phyloP scores from a whole-genome alignment of 306 rosid species.

The Arachis hypogaea region DNA sequence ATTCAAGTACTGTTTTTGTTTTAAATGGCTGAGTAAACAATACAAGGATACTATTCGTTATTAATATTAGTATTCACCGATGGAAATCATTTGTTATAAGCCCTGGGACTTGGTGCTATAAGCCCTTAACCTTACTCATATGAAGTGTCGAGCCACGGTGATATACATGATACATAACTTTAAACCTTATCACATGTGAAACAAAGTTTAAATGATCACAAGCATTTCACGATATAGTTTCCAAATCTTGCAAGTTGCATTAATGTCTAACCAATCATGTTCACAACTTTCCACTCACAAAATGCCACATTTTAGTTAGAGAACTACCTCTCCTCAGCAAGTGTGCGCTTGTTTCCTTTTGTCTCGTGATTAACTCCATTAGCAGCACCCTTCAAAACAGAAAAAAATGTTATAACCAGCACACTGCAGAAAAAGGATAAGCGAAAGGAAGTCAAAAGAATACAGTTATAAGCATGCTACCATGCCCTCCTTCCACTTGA shows the following conservation, averaged over 20 bases:
- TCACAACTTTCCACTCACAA: background rate
- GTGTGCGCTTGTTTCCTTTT: slow-evolving; percentile 61
- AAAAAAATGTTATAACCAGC: slow-evolving; percentile 22
- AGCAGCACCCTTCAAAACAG: slow-evolving; percentile 52
- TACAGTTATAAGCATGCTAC: slow-evolving; percentile 38
- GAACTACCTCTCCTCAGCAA: slow-evolving; percentile 56
- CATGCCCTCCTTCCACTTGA: slow-evolving; percentile 77
- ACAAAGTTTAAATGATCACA: background rate
- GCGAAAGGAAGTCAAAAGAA: background rate
- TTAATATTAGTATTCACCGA: too few species aligned
- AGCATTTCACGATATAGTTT: background rate
- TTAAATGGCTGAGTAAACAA: background rate
- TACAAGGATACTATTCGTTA: too few species aligned
- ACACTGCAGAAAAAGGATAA: background rate
- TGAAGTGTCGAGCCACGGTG: background rate
- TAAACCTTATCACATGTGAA: background rate
- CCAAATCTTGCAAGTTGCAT: background rate
- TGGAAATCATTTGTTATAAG: background rate
- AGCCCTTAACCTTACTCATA: background rate
- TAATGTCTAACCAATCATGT: background rate
- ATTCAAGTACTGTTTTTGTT: background rate
- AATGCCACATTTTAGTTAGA: background rate
- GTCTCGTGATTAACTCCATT: slow-evolving; percentile 58
- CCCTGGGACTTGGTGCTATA: background rate
- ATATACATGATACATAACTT: background rate